Evolutionary conservation across 257 asterid species (phyloP), one percentile per base, ranked within the genome.

Genomic region (Fraxinus excelsior): DNA sequence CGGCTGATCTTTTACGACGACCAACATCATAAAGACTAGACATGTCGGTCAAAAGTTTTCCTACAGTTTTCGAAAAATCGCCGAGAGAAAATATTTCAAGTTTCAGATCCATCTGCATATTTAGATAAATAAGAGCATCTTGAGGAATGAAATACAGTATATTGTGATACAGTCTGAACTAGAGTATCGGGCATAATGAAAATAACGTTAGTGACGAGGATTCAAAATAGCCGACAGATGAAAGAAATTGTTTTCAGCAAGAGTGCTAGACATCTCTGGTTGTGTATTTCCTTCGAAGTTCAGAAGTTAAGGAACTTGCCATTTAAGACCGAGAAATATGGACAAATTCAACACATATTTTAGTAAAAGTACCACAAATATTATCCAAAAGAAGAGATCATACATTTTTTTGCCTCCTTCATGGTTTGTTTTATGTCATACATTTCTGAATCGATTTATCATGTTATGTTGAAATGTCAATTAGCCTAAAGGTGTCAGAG

Each of bases 1-100:
- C 99, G 11, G 97, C 97, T 53, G 96, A 89, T 90, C 90, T 88
- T 89, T 87, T 93, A 73, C 97, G 97, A 23, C 97, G 92, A 73
- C 97, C 98, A 28, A 93, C 99, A 74, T 91, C 99, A 84, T 96
- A 96, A 81, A 94, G 97, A 80, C 98, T 92, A 77, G 98, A 94
- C 98, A 94, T 94, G 80, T 94, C 97, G 62, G 94, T 92, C 87
- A 94, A 75, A 77, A 93, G 94, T 91, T 92, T 93, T 72, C 99
- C 99, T 75, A 91, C 94, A 77, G 87, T 87, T 87, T 89, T 91
- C 40, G 99, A 96, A 82, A 89, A 75, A 86, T 93, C 97, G 75
- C 99, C 98, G 80, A 93, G 91, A 80, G 99, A 96, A 89, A 91
- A 96, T 83, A 96, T 91, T 85, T 96, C 99, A 68, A 96, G 88